These are phyloP conservation scores for Escallonia rubra DNA, from an alignment of 129 eudicot genomes.

Conservation along the genomic window DNA sequence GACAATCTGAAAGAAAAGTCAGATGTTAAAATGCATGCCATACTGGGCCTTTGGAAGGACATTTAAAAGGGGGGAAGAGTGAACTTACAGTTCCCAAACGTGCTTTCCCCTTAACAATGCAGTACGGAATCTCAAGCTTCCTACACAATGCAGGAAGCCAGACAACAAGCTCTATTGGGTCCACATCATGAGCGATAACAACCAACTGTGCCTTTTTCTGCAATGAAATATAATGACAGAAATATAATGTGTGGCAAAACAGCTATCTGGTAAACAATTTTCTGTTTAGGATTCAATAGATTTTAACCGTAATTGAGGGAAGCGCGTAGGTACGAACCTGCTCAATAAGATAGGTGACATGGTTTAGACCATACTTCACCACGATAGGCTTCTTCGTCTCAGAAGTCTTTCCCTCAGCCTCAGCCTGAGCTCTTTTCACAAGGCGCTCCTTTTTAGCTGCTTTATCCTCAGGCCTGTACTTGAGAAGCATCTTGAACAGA, in stretches of 20 bases:
- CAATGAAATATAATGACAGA: constrained; percentile 2
- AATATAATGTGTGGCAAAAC: too few relatives aligned
- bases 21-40: not conserved
- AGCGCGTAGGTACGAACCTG: constrained; percentile 38
- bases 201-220: constrained; percentile 86
- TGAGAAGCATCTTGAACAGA: constrained; percentile 79
- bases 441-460: constrained; percentile 78
- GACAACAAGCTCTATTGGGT: constrained; percentile 85
- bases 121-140: constrained; percentile 85
- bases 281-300: too few relatives aligned
- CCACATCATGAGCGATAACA: constrained; percentile 91
- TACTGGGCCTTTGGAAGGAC: not conserved
- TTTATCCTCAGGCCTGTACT: constrained; percentile 79
- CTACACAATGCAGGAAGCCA: constrained; percentile 93
- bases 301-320: too few relatives aligned
- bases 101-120: constrained; percentile 86
- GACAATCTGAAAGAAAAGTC: constrained; percentile 48
- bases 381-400: constrained; percentile 79
- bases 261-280: too few relatives aligned
- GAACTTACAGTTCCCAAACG: constrained; percentile 64
- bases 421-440: constrained; percentile 75
- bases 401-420: constrained; percentile 62
- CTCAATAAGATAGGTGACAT: constrained; percentile 74
- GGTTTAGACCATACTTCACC: constrained; percentile 77
- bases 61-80: not conserved